Evolutionary conservation across 352 stramenopile genomes (phyloP), one percentile per base, ranked within the genome.

Genomic region (Globisporangium ultimum): DNA sequence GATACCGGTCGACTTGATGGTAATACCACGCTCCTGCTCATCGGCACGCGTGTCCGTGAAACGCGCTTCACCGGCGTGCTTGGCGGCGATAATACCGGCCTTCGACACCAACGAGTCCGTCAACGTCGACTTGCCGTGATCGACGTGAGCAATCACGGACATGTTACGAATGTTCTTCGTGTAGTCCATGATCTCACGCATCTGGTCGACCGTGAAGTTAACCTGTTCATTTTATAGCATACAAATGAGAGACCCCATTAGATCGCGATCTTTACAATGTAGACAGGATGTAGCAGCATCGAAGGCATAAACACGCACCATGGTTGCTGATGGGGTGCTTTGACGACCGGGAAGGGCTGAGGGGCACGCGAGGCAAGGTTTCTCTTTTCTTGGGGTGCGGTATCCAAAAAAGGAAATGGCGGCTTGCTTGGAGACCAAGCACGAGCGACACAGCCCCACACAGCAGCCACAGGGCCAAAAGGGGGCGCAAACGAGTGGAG

Each of bases 121-220:
- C 57, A 99, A 76, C 48, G 97, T 99, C 48, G 97, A 99, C 85
- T 99, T 99, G 67, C 98, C 98, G 96, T 99, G 97, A 81, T 99
- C 97, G 64, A 99, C 97, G 91, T 99, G 97, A 59, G 97, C 97
- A 86, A 99, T 99, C 66, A 99, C 97, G 66, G 92, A 98, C 95
- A 99, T 99, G 75, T 98, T 99, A 91, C 98, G 94, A 87, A 99
- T 99, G 88, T 99, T 99, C 89, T 99, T 96, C 74, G 98, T 99
- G 80, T 99, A 95, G 93, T 99, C 97, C 84, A 93, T 93, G 80
- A 96, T 93, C 71, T 97, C 91, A 82, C 97, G 93, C 91, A 99
- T 98, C 88, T 99, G 97, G 50, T 99, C 97, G 70, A 98, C 87
- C 71, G 97, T 99, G 82, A 99, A 99, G 93, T 99, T 99, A 67